Evolutionary conservation across 179 eudicot genomes (phyloP).

Genomic region (Sideroxylon spinosum): DNA sequence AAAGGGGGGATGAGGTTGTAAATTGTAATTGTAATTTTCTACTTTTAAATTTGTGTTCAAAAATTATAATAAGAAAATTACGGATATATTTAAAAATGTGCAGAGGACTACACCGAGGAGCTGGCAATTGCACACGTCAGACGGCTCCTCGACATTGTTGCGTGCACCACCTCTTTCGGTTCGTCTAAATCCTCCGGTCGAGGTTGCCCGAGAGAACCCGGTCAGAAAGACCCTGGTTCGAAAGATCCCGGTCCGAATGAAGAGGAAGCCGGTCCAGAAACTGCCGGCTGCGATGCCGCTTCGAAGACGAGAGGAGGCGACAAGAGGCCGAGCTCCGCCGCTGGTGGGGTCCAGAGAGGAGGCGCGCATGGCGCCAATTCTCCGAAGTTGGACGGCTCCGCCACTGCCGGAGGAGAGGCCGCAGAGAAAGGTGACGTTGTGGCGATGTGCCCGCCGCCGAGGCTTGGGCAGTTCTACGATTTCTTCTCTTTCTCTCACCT

Average conservation of each 20-base stretch:
- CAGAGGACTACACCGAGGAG: slow-evolving; percentile 72
- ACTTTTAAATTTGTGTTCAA: too few relatives aligned
- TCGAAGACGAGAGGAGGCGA: slow-evolving; percentile 16
- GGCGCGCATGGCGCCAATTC: slow-evolving; percentile 21
- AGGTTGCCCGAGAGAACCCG: slow-evolving; percentile 28
- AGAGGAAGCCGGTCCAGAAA: slow-evolving; percentile 22
- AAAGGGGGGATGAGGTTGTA: too few relatives aligned
- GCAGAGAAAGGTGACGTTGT: slow-evolving; percentile 37
- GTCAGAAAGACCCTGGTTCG: slow-evolving; percentile 26
- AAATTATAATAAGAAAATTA: too few relatives aligned
- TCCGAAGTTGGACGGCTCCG: slow-evolving; percentile 21
- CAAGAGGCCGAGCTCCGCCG: slow-evolving; percentile 6
- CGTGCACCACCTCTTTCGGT: slow-evolving; percentile 71
- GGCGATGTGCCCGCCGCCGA: slow-evolving; percentile 68
- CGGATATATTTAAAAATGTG: neutral
- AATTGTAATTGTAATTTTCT: too few relatives aligned
- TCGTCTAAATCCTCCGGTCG: slow-evolving; percentile 30
- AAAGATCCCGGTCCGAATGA: slow-evolving; percentile 30
- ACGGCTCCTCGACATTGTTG: slow-evolving; percentile 80
- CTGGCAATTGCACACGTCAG: slow-evolving; percentile 64
- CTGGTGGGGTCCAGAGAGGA: slow-evolving; percentile 9
- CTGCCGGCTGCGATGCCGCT: slow-evolving; percentile 15
- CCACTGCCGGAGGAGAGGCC: slow-evolving; percentile 20
- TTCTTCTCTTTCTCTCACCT: slow-evolving; percentile 82
- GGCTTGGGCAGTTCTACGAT: slow-evolving; percentile 71